Percentiles rank a stretch among this genome's conserved stretches.
phyloP scores from a whole-genome alignment of 257 asterid species.

The Solanum dulcamara region DNA sequence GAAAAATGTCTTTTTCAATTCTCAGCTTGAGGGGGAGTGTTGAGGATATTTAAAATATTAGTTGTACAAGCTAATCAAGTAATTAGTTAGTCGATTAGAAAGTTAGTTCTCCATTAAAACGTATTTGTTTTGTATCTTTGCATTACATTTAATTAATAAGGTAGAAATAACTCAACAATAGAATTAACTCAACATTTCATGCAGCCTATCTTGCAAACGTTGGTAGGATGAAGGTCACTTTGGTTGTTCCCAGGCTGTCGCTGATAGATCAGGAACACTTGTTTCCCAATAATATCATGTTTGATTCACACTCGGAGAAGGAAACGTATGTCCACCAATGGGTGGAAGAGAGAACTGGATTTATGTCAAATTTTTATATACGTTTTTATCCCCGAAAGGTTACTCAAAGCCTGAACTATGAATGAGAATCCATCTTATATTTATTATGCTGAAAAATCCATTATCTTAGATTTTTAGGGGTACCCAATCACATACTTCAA shows the following conservation, averaged over 20 bases:
- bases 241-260: constrained; percentile 94
- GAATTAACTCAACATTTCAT: no score
- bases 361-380: constrained; percentile 36
- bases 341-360: constrained; percentile 81
- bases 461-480: background rate
- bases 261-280: constrained; percentile 69
- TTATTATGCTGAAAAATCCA: background rate
- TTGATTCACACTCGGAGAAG: constrained; percentile 60
- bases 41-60: no score
- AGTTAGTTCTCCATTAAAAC: no score
- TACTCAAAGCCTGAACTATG: background rate
- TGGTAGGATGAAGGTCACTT: constrained; percentile 46
- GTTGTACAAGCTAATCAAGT: no score
- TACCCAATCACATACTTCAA: background rate
- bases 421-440: background rate
- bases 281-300: constrained; percentile 63
- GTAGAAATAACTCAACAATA: no score
- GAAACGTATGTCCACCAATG: constrained; percentile 71
- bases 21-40: no score
- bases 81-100: no score
- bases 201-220: constrained; percentile 88
- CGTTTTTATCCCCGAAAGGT: constrained; percentile 90
- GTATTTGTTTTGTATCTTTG: no score
- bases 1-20: no score
- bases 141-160: no score